phyloP scores from a whole-genome alignment of 140 eudicot species.

The Anethum foeniculum region DNA sequence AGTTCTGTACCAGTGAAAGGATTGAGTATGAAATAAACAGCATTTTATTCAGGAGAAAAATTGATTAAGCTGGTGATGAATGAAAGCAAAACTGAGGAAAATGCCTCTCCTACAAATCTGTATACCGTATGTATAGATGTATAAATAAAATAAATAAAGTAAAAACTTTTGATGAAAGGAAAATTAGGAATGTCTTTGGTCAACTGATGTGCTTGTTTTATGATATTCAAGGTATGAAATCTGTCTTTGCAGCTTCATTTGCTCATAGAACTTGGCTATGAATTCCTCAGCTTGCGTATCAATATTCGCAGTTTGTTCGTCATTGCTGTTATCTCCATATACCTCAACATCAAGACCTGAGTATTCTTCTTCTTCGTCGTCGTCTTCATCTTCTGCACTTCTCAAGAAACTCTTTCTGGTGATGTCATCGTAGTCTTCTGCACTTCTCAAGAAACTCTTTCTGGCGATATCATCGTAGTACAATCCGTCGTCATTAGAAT shows the following conservation, averaged over 20 bases:
- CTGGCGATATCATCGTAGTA: slow-evolving; percentile 14
- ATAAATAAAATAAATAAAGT: background rate
- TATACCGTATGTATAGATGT: background rate
- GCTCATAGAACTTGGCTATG: slow-evolving; percentile 54
- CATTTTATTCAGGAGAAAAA: background rate
- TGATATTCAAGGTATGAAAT: slow-evolving; percentile 33
- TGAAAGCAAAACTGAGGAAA: background rate
- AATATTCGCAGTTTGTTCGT: slow-evolving; percentile 36
- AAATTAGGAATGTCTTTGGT: background rate
- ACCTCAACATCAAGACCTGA: slow-evolving; percentile 6
- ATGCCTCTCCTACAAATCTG: background rate
- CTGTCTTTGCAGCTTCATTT: slow-evolving; percentile 66
- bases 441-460: slow-evolving; percentile 29
- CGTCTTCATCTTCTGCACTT: slow-evolving; percentile 13
- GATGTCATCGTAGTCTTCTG: background rate
- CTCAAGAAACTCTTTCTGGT: slow-evolving; percentile 32
- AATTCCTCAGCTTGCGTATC: slow-evolving; percentile 66
- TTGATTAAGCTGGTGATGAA: background rate
- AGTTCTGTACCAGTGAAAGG: background rate
- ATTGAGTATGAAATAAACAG: background rate
- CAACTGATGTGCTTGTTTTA: slow-evolving; percentile 9
- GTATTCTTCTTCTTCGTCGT: slow-evolving; percentile 1
- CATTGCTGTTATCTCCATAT: background rate
- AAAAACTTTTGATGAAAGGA: background rate
- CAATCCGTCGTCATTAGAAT: slow-evolving; percentile 8